Evolutionary conservation across 2,329 filamentous ascomycete genomes (phyloP), one percentile per base, ranked within the genome.

Genomic region (Balansia obtecta): DNA sequence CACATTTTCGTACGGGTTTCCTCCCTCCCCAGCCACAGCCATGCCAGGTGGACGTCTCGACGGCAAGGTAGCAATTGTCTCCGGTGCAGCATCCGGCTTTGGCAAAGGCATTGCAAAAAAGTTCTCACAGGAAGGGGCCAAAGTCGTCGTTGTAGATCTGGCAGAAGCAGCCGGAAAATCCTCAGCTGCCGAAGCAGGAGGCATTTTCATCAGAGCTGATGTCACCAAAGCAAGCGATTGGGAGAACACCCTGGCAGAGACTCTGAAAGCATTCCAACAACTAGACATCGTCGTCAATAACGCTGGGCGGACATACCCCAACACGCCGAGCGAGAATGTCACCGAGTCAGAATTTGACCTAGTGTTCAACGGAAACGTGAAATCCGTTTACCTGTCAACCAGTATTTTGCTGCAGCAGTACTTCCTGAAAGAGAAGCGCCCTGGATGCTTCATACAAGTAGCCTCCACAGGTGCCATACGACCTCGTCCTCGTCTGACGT

Each of bases 291-390:
- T 82, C 13, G 68, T 83, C 49, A 83, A 83, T 63, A 82, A 82
- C 56, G 79, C 79, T 0, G 79, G 80, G 0, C 71, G 71, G 1
- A 72, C 73, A 1, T 83, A 83, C 60, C 55, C 60, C 12, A 83
- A 82, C 59, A 82, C 82, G 68, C 73, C 80, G 1, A 84, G 82
- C 0, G 65, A 74, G 30, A 71, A 80, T 0, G 83, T 86, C 2
- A 82, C 79, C 0, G 80, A 85, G 49, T 70, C 71, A 4, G 83
- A 86, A 45, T 86, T 83, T 53, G 80, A 86, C 56, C 69, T 74
- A 44, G 77, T 82, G 38, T 82, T 86, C 62, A 74, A 75, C 49
- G 80, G 86, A 53, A 86, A 87, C 55, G 80, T 86, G 53, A 84
- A 83, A 65, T 76, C 77, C 2, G 73, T 86, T 44, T 87, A 76